phyloP scores from a whole-genome alignment of 1,284 basidiomycete genomes.

The Sphagnurus paluster region DNA sequence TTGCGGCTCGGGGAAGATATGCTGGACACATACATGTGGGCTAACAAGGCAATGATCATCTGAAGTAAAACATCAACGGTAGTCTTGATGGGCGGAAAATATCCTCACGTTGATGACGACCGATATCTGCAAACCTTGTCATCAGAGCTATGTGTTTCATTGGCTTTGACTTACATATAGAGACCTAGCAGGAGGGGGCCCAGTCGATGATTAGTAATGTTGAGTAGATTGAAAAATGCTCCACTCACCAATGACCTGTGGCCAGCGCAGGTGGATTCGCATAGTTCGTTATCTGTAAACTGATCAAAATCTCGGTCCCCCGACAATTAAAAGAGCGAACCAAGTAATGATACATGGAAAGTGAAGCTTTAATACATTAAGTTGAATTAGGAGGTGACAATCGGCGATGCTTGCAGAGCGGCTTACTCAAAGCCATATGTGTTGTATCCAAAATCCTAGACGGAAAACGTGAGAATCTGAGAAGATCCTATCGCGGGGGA shows the following conservation, averaged over 20 bases:
- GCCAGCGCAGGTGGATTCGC: conserved; percentile 29
- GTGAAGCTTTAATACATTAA: conserved; percentile 24
- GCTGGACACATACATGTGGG: conserved; percentile 37
- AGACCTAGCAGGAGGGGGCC: conserved; percentile 28
- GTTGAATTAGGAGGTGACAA: background rate
- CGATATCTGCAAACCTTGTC: conserved; percentile 17
- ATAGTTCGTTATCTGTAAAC: conserved; percentile 34
- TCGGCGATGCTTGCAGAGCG: background rate
- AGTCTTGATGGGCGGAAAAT: background rate
- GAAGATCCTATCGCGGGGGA: background rate
- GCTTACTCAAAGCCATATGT: conserved; percentile 28
- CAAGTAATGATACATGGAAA: conserved; percentile 37
- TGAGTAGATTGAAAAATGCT: background rate
- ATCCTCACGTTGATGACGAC: conserved; percentile 24
- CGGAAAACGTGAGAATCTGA: background rate
- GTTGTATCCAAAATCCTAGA: conserved; percentile 31
- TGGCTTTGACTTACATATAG: conserved; percentile 30
- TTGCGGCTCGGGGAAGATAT: background rate
- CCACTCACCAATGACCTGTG: conserved; percentile 30
- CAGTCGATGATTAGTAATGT: conserved; percentile 1
- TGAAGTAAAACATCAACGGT: conserved; percentile 4
- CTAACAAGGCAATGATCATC: conserved; percentile 35
- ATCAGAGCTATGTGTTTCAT: too few species aligned
- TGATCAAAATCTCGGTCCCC: background rate
- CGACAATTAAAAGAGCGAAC: conserved; percentile 21